Base-by-base conservation (phyloP, 2,329 filamentous ascomycete species). In the Curvularia sp. region DNA sequence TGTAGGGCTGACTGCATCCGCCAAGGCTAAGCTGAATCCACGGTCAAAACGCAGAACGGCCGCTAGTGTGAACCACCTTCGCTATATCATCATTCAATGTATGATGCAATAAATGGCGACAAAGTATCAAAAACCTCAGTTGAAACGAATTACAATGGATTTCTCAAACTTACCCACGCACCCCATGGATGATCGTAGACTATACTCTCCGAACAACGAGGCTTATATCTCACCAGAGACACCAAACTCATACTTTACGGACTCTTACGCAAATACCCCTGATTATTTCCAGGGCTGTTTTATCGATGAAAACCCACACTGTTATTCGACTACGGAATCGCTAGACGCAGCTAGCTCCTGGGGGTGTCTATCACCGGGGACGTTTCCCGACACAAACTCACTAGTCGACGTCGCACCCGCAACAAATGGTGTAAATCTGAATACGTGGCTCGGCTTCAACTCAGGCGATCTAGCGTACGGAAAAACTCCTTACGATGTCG, bases 1-100 rank as follows among this genome's bases (percentile, higher is more conserved):
- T 47, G n/a, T 32, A 47, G 43, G 43, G 43, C 43, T 47, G 27
- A 47, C 43, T 32, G 28, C 43, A 32, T 32, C 28, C 12, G 43
- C 43, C 43, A 47, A 47, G 43, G 18, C 5, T 12, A 32, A 32
- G 43, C 43, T 47, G 43, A 32, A 15, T 13, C 18, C n/a, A 21
- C 5, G 12, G 43, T 12, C 10, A 19, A 12, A 4, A 5, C 5
- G 3, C 19, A 18, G 23, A 19, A 47, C 28, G 12, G n/a, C 43
- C 7, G 27, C 28, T 47, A 19, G 18, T 32, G 13, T 21, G 32
- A 13, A n/a, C 18, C 10, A 21, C 21, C 28, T 15, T 32, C 18
- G 18, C 43, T 34, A 47, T 21, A 47, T 47, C 5, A 47, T 6
- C 9, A 30, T 21, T 4, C 10, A 13, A 10, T 32, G 15, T 5